phyloP scores from a whole-genome alignment of 2,329 filamentous ascomycete genomes.

The Colletotrichum paranaense region DNA sequence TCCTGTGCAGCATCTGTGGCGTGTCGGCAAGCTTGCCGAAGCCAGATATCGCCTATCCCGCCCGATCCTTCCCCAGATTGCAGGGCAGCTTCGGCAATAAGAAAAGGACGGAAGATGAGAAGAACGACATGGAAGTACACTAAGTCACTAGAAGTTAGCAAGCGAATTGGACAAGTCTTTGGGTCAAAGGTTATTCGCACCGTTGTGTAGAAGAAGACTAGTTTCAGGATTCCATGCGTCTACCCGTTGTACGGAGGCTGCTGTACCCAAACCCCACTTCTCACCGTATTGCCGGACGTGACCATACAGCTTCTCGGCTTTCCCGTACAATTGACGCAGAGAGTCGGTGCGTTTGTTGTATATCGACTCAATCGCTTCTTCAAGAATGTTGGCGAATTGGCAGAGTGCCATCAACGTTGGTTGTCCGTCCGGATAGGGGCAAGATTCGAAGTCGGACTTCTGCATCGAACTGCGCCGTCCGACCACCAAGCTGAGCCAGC shows the following conservation, averaged over 20 bases:
- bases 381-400: conserved; percentile 24
- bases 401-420: conserved; percentile 26
- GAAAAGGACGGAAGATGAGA: conserved; percentile 24
- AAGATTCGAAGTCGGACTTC: conserved; percentile 25
- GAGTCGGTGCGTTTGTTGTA: conserved; percentile 42
- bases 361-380: conserved; percentile 36
- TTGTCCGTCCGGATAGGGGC: conserved; percentile 23
- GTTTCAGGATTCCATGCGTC: conserved; percentile 25
- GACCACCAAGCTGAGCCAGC: conserved; percentile 28
- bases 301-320: conserved; percentile 35
- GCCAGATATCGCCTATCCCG: conserved; percentile 42
- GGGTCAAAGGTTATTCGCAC: not conserved
- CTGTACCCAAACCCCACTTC: conserved; percentile 20
- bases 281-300: conserved; percentile 23
- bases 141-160: not conserved
- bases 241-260: not conserved
- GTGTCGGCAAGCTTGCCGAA: conserved; percentile 43
- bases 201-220: conserved; percentile 19
- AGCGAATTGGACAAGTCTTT: too few relatives aligned
- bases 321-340: conserved; percentile 39
- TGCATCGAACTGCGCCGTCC: conserved; percentile 22
- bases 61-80: conserved; percentile 24
- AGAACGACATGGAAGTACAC: conserved; percentile 25
- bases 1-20: conserved; percentile 45
- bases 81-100: conserved; percentile 30